Percentiles rank a stretch among this genome's conserved stretches.
Conservation (phyloP, 192 early-diverging fungal genomes). For the Coemansia aciculifera region DNA sequence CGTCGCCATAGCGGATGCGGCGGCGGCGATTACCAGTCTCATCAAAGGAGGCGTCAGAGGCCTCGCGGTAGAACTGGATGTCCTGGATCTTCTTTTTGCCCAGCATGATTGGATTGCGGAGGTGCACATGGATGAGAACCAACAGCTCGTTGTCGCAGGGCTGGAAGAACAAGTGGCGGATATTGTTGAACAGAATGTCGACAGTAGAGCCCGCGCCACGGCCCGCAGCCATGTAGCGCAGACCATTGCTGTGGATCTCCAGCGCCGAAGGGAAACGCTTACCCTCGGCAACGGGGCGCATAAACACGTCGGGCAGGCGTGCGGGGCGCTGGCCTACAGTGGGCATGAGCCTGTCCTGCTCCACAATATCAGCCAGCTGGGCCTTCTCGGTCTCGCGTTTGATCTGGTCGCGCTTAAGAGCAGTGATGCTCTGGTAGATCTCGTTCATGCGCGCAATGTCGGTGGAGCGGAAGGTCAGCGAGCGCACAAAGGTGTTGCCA, state of each 20-base stretch:
- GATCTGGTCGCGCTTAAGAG: slow-evolving; percentile 87
- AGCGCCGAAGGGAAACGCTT: slow-evolving; percentile 94
- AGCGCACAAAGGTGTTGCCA: slow-evolving; percentile 87
- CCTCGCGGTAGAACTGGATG: slow-evolving; percentile 98
- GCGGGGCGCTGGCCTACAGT: slow-evolving; percentile 72
- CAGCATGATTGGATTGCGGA: slow-evolving; percentile 96
- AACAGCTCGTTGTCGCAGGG: slow-evolving; percentile 96
- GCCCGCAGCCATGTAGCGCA: slow-evolving; percentile 83
- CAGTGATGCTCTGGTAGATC: slow-evolving; percentile 80
- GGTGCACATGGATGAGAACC: slow-evolving; percentile 92
- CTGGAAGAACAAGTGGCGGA: slow-evolving; percentile 97
- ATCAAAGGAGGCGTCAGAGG: slow-evolving; percentile 91
- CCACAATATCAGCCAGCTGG: slow-evolving; percentile 94
- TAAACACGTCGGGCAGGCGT: slow-evolving; percentile 87
- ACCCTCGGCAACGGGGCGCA: slow-evolving; percentile 84
- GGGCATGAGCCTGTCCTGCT: slow-evolving; percentile 86
- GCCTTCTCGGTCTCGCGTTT: slow-evolving; percentile 94
- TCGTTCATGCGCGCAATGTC: slow-evolving; percentile 81
- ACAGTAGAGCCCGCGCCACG: slow-evolving; percentile 74
- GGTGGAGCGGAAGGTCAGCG: slow-evolving; percentile 87
- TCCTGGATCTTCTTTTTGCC: slow-evolving; percentile 98
- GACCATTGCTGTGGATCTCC: slow-evolving; percentile 94
- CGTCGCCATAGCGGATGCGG: slow-evolving; percentile 89
- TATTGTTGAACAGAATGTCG: slow-evolving; percentile 96
- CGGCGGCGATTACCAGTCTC: slow-evolving; percentile 95